A percentile compares a stretch with the other conserved stretches of the same genome.
Conservation (phyloP, 495 filamentous ascomycete genomes). For the Penicillium canescens region DNA sequence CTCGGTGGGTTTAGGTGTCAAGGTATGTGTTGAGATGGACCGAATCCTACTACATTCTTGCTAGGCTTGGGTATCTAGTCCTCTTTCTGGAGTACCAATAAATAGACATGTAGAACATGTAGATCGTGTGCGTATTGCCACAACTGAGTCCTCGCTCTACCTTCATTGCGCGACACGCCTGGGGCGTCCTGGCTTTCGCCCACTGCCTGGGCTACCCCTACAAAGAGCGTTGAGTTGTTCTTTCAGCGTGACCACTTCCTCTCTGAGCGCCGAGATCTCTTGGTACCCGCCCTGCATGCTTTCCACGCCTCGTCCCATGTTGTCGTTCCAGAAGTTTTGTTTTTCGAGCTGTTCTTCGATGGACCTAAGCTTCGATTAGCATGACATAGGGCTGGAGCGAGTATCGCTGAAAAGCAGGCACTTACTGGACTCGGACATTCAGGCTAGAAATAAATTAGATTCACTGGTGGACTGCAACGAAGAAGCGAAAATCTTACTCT, state of each 20-base stretch:
- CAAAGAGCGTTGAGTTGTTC: background rate
- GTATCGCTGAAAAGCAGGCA: background rate
- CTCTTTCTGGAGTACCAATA: background rate
- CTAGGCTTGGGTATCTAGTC: background rate
- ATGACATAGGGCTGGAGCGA: background rate
- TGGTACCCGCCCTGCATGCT: conserved; percentile 4
- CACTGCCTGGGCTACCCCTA: conserved; percentile 1
- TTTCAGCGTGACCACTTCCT: background rate
- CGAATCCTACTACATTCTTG: background rate
- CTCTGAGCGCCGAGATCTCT: conserved; percentile 1
- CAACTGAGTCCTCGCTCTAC: background rate
- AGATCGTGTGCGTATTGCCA: background rate
- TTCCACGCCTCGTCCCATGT: conserved; percentile 4
- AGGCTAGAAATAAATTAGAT: conserved; percentile 3
- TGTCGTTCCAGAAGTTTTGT: conserved; percentile 3
- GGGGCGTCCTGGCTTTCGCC: background rate
- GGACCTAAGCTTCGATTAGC: conserved; percentile 2
- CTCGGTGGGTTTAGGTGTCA: background rate
- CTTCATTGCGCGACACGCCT: background rate
- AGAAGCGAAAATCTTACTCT: background rate
- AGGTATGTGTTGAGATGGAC: background rate
- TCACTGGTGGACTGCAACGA: background rate
- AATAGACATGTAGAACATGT: background rate
- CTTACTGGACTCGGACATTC: background rate
- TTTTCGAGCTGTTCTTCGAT: conserved; percentile 1